phyloP scores from a whole-genome alignment of 192 early-diverging fungal genomes.

The Radiomyces spectabilis region DNA sequence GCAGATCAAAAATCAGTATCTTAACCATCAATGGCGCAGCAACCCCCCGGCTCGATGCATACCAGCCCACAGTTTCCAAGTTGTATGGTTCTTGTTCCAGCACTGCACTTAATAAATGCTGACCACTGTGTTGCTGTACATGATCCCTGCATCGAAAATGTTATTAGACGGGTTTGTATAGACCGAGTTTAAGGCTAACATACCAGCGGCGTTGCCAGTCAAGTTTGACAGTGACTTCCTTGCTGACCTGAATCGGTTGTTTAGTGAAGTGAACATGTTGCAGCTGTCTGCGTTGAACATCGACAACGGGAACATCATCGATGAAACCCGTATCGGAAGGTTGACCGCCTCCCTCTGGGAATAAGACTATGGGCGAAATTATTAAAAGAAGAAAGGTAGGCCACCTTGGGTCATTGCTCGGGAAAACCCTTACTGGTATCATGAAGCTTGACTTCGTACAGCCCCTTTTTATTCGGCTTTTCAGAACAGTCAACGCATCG shows the following conservation, averaged over 20 bases:
- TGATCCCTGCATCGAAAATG: slow-evolving; percentile 36
- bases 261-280: slow-evolving; percentile 52
- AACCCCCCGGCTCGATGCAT: not conserved
- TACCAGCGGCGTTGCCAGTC: slow-evolving; percentile 57
- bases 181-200: too few relatives aligned
- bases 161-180: too few relatives aligned
- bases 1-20: slow-evolving; percentile 1
- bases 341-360: slow-evolving; percentile 78
- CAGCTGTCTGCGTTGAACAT: slow-evolving; percentile 52
- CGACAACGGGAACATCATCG: slow-evolving; percentile 40
- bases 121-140: slow-evolving; percentile 72
- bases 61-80: slow-evolving; percentile 62
- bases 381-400: not conserved
- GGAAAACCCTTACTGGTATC: slow-evolving; percentile 51
- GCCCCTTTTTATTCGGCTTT: slow-evolving; percentile 43
- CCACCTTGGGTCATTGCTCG: not conserved
- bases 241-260: slow-evolving; percentile 36
- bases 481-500: slow-evolving; percentile 43
- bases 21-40: too few relatives aligned
- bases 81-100: slow-evolving; percentile 50
- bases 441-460: slow-evolving; percentile 49
- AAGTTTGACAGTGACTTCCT: slow-evolving; percentile 40
- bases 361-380: slow-evolving; percentile 53
- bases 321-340: slow-evolving; percentile 56
- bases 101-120: slow-evolving; percentile 65